Base-by-base conservation (phyloP, 2,329 filamentous ascomycete genomes). In the Didymella arachidicola region DNA sequence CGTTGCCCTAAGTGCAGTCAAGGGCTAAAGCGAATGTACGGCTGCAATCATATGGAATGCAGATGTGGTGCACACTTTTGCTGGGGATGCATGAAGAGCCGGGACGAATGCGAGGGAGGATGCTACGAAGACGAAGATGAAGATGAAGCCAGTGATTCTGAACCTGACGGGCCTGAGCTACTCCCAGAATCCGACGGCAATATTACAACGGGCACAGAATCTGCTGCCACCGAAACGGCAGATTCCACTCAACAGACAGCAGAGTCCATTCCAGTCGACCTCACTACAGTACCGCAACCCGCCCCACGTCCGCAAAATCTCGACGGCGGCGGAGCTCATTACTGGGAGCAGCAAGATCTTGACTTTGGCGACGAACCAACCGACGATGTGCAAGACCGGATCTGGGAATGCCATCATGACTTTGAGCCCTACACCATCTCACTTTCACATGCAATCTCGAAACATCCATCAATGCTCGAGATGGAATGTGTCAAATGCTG, bases 31-130 rank as follows among this genome's bases (percentile, higher is more conserved):
- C 77, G 77, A 52, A 82, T 83, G 78, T 80, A 65, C 57, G 83
- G 82, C 7, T 85, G 82, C 63, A 67, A 69, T 32, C 80, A 83
- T 48, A 79, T 84, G 63, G 68, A 76, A 51, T 84, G 82, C 56
- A 69, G 73, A 14, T 84, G 83, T 53, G 81, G 82, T 12, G 79
- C 80, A 8, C 78, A 82, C 49, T 84, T 79, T 69, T 85, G 83
- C 67, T 85, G 79, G 76, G 62, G 65, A 7, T 85, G 82, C 53
- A 54, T 72, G 34, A 47, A 62, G 26, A 64, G 73, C 0, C 73
- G 77, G 5, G 66, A 77, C 2, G 60, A 70, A 1, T 80, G 78
- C 53, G 50, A 50, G 5, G 69, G 66, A 22, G 53, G 52, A 1
- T 72, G 69, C 48, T 42, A 52, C 16, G 65, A 68, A 14, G 45